A percentile compares a stretch with the other conserved stretches of the same genome.
Evolutionary conservation across 2,329 filamentous ascomycete genomes (phyloP).

Genomic region (Alternaria gaisen): DNA sequence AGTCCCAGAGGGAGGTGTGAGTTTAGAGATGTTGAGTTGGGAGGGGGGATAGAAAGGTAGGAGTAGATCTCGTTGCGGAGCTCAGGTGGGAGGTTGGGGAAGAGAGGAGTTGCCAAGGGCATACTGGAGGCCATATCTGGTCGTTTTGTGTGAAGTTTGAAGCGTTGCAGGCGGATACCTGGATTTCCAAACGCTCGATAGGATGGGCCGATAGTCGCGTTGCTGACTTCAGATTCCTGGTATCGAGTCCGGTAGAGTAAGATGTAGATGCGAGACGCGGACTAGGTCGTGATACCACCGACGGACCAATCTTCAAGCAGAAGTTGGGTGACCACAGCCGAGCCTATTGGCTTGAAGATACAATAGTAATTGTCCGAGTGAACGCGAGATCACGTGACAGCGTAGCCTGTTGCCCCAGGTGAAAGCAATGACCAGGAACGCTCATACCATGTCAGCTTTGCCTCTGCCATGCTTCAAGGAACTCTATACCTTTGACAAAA

Average conservation of each 20-base stretch:
- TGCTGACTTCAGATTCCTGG: not conserved
- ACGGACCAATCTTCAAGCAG: not conserved
- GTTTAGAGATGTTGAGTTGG: conserved; percentile 12
- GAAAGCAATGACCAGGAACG: conserved; percentile 15
- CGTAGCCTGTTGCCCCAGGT: conserved; percentile 16
- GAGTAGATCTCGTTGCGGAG: conserved; percentile 43
- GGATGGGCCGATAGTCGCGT: not conserved
- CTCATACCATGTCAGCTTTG: conserved; percentile 21
- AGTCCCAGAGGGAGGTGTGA: conserved; percentile 28
- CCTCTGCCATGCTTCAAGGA: conserved; percentile 8
- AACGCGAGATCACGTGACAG: conserved; percentile 24
- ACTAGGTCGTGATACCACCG: not conserved
- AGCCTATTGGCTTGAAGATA: conserved; percentile 1
- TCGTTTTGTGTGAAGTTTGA: not conserved
- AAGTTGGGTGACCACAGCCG: conserved; percentile 24
- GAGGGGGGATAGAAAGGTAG: conserved; percentile 21
- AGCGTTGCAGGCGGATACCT: not conserved
- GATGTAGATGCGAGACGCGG: not conserved
- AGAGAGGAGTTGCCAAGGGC: conserved; percentile 21
- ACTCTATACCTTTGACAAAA: conserved; percentile 14
- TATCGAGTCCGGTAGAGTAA: not conserved
- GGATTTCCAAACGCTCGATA: not conserved
- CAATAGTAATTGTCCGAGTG: conserved; percentile 10
- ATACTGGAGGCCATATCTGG: conserved; percentile 4
- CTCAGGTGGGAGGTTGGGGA: conserved; percentile 41